Conservation (phyloP, 352 stramenopile species). For the Blastocystis sp. region DNA sequence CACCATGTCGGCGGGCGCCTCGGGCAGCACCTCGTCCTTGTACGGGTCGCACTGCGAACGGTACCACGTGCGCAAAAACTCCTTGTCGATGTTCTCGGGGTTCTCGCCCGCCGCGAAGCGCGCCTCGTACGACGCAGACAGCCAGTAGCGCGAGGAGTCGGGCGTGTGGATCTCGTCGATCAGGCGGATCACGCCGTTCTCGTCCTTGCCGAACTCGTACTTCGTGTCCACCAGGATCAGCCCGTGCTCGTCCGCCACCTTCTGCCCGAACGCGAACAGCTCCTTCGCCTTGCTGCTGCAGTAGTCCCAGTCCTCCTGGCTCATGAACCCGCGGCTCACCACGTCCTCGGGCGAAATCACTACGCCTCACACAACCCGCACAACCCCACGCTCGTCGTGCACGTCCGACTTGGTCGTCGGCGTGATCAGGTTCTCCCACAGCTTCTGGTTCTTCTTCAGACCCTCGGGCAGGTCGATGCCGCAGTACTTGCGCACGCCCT, state of each 20-base stretch:
- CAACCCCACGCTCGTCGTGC: conserved; percentile 83
- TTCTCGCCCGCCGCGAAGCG: conserved; percentile 78
- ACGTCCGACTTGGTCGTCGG: conserved; percentile 96
- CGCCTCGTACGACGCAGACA: conserved; percentile 75
- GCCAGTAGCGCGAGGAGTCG: conserved; percentile 89
- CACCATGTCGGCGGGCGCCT: conserved; percentile 90
- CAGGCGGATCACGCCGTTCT: conserved; percentile 86
- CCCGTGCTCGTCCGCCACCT: conserved; percentile 83
- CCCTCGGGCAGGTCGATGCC: conserved; percentile 88
- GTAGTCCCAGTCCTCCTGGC: conserved; percentile 89
- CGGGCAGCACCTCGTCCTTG: conserved; percentile 88
- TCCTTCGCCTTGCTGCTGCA: conserved; percentile 86
- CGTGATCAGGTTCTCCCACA: conserved; percentile 88
- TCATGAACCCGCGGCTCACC: conserved; percentile 88
- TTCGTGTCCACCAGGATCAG: conserved; percentile 99
- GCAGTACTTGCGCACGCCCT: conserved; percentile 91
- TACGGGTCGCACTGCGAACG: conserved; percentile 95
- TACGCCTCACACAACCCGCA: too few relatives aligned
- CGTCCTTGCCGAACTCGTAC: conserved; percentile 84
- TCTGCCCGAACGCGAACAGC: conserved; percentile 87
- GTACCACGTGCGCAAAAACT: conserved; percentile 97
- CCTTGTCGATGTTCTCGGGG: conserved; percentile 99
- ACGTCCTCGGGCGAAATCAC: conserved; percentile 89
- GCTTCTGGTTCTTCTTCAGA: conserved; percentile 92
- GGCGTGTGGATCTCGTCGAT: conserved; percentile 98